Base-by-base conservation (phyloP, 2,329 filamentous ascomycete genomes). In the Pezicula radicicola region DNA sequence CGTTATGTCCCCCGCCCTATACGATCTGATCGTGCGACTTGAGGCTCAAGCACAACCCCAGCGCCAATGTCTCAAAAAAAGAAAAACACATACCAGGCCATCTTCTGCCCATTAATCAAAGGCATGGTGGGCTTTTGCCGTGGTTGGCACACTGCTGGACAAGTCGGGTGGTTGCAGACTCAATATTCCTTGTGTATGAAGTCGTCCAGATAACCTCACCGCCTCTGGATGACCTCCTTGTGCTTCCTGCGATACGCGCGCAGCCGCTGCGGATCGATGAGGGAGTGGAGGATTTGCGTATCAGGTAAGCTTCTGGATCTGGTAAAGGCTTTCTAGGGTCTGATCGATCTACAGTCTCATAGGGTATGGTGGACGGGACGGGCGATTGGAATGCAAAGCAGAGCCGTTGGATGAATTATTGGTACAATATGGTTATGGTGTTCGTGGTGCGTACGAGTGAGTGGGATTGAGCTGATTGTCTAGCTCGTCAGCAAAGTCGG, bases 31-130 rank as follows among this genome's bases (percentile, higher is more conserved):
- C 9, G 37, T 40, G 42, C n/a, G 19, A 16, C 21, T 28, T 28
- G 57, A 59, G 50, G 57, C 53, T 57, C 54, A 52, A 49, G 35
- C 19, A 30, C 5, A 25, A 19, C n/a, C 18, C 41, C 33, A 36
- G 46, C 15, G 16, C 28, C 39, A 50, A 13, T 46, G 27, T 37
- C 46, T 45, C 43, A 52, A 49, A 49, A 54, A 49, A 16, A 37
- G 35, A 46, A 55, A 52, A 46, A 30, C 27, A 65, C 84, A 63
- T 79, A 89, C 85, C 85, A 89, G 66, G 85, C 85, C 78, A 89
- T 87, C 71, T 87, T 87, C 68, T 83, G 76, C 56, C 85, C 85
- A 63, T 88, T 81, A 60, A 89, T 84, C 46, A 85, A 75, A 65
- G 83, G 83, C 85, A 88, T 88, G 51, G 66, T 75, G 51, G 35